phyloP scores from a whole-genome alignment of 2,329 filamentous ascomycete species.

The Geosmithia putterillii region DNA sequence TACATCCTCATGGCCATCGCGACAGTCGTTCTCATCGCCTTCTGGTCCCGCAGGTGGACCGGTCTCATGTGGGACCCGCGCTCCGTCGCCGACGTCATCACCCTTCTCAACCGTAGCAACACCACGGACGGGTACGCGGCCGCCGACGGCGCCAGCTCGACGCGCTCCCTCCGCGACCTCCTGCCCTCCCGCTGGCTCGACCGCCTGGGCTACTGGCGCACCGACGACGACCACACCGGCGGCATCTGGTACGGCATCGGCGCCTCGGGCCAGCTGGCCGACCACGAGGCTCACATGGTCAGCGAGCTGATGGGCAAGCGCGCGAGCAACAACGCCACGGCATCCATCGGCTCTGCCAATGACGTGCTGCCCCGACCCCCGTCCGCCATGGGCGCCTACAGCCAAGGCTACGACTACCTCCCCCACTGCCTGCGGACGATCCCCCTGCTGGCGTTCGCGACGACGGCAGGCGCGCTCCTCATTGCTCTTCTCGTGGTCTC shows the following conservation, averaged over 20 bases:
- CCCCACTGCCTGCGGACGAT: constrained; percentile 64
- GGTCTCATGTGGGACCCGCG: constrained; percentile 78
- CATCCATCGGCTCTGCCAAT: constrained; percentile 16
- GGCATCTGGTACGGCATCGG: constrained; percentile 73
- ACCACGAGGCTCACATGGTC: constrained; percentile 9
- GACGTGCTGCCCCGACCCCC: constrained; percentile 9
- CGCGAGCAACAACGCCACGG: constrained; percentile 12
- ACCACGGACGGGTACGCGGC: constrained; percentile 59
- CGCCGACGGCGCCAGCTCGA: constrained; percentile 42
- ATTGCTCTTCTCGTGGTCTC: constrained; percentile 65
- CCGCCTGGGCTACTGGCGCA: constrained; percentile 78
- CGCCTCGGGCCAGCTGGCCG: constrained; percentile 25
- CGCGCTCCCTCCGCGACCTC: constrained; percentile 36
- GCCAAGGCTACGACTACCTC: constrained; percentile 45
- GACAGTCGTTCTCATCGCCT: constrained; percentile 39
- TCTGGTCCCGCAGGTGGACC: constrained; percentile 53
- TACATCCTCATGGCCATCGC: constrained; percentile 57
- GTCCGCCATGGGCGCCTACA: constrained; percentile 1
- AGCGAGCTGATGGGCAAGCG: constrained; percentile 12
- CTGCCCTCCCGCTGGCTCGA: constrained; percentile 48
- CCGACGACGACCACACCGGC: constrained; percentile 46
- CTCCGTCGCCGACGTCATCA: constrained; percentile 69
- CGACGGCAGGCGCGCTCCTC: constrained; percentile 48
- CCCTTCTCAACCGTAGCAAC: constrained; percentile 70
- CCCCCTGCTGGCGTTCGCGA: constrained; percentile 52